Evolutionary conservation across 2,329 filamentous ascomycete genomes (phyloP), one percentile per base, ranked within the genome.

Genomic region (Cladosporium sphaerospermum): DNA sequence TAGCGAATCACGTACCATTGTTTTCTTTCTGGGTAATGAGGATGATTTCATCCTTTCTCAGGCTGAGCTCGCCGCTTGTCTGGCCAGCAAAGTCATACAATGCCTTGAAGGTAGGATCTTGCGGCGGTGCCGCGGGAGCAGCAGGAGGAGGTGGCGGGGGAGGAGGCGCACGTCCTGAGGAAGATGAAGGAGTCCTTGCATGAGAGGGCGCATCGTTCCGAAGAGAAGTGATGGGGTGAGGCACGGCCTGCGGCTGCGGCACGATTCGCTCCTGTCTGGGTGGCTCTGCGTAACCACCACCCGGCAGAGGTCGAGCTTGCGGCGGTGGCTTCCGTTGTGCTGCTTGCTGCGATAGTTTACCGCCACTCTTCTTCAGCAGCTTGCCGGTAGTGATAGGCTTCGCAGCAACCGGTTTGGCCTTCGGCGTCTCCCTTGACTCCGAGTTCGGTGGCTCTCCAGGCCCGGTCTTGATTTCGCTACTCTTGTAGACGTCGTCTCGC

Each of bases 381-480:
- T 95, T 95, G 59, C 93, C 93, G 61, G 85, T 88, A 2, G 89
- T 96, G 64, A 99, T 96, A 1, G 93, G 91, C 62, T 91, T 88
- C 11, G 88, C 86, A 39, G 91, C 84, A 18, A 96, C 80, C 40
- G 88, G 88, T 69, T 92, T 96, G 56, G 84, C 86, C 68, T 88
- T 89, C 1, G 93, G 93, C 49, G 89, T 95, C 1, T 89, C 89
- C 61, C 80, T 84, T 5, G 92, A 96, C 7, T 82, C 76, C 0
- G 91, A 95, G 67, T 82, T 91, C 9, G 92, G 79, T 19, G 89
- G 80, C 71, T 97, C 89, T 59, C 93, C 93, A 41, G 79, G 82
- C 42, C 84, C 85, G 0, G 91, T 96, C 68, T 96, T 93, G 51
- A 99, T 84, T 13, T 85, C 85, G 55, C 88, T 85, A 68, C 90